A percentile compares a stretch with the other conserved stretches of the same genome.
Conservation (phyloP, 106 monocot species). For the Allium cepa region DNA sequence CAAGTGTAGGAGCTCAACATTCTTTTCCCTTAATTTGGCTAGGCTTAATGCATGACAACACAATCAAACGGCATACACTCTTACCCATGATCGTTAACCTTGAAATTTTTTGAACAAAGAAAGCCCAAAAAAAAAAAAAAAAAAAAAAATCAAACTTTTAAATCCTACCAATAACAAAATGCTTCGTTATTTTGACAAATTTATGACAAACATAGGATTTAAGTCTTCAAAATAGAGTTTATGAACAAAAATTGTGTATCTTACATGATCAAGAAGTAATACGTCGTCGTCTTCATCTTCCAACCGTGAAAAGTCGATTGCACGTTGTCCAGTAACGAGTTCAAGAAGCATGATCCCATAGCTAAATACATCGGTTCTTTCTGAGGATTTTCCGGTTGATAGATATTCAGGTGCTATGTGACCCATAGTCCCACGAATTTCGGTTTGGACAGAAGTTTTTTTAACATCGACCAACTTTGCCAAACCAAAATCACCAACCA, state of each 20-base stretch:
- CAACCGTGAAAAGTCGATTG: conserved; percentile 47
- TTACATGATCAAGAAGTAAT: conserved; percentile 70
- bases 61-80: no score
- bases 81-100: no score
- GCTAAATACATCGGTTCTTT: conserved; percentile 44
- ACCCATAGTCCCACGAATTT: conserved; percentile 53
- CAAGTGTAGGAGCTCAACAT: no score
- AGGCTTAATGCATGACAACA: no score
- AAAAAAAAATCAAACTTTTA: no score
- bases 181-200: no score
- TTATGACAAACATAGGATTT: no score
- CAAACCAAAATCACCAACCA: conserved; percentile 56
- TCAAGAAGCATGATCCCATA: conserved; percentile 57
- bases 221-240: no score
- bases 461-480: conserved; percentile 44
- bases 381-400: conserved; percentile 44
- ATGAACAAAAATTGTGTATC: not conserved
- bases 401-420: conserved; percentile 59
- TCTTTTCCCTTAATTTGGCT: no score
- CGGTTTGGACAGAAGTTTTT: conserved; percentile 37
- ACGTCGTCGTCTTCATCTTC: conserved; percentile 68
- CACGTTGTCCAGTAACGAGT: conserved; percentile 57
- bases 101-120: no score
- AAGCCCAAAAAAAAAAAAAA: no score
- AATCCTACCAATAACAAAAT: no score